Base-by-base conservation (phyloP, 2,329 filamentous ascomycete species). In the Phoma sp. region DNA sequence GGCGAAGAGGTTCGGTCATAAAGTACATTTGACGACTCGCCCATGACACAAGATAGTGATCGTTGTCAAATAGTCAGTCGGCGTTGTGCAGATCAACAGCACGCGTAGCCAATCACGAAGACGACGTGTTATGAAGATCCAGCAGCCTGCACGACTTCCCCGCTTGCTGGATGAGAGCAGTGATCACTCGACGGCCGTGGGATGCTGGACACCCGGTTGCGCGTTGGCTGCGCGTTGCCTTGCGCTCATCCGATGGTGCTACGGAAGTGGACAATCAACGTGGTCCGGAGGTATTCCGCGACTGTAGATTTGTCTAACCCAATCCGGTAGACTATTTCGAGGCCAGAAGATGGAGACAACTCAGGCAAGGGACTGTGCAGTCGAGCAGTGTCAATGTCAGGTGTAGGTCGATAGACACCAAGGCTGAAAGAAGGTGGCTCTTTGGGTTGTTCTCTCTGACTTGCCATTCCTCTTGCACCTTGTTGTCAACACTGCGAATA, bases 221-320 rank as follows among this genome's bases (percentile, higher is more conserved):
- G 27, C 33, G 44, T 27, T 55, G 35, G 37, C 37, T 44, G 46
- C 41, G 27, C 33, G 44, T 27, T 55, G 45, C 37, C 33, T 45
- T 69, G 67, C 68, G 65, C 57, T 70, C 66, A 65, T 67, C 68
- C 67, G 68, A 67, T 37, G 57, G 45, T 39, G 49, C 37, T 37
- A 61, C 67, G 61, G 63, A 58, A 52, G 54, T 39, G 43, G 46
- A 43, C 43, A 48, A 29, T 53, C 56, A 48, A 47, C 47, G 35
- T 51, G 35, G 49, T 51, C 29, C 46, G 46, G 61, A 57, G 55
- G 49, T 49, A 33, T 64, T 68, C 64, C 64, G 64, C 58, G 31
- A 25, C 35, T 17, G 47, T 45, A 24, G 55, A 17, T 50, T 51
- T 43, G 47, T 58, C 46, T 47, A 55, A 38, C 52, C 54, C 22